Conservation (phyloP, 2,329 filamentous ascomycete genomes). For the Cryphonectria nitschkei region DNA sequence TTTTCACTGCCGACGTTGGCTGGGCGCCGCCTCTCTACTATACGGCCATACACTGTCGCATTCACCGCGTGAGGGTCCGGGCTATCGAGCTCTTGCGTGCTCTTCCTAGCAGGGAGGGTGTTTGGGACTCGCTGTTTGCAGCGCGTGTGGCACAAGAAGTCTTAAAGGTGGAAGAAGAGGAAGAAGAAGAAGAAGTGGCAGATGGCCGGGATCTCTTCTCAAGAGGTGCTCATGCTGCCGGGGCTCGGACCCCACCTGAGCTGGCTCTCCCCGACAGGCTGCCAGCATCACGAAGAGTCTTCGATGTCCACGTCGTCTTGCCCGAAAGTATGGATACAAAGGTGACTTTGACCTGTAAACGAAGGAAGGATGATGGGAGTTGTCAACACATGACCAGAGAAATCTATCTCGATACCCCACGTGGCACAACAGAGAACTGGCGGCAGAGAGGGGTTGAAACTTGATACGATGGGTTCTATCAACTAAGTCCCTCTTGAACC, state of each 20-base stretch:
- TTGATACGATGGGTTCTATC: not conserved
- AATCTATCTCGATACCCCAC: not conserved
- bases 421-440: not conserved
- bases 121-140: constrained; percentile 42
- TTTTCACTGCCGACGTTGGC: constrained; percentile 46
- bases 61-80: constrained; percentile 44
- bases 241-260: not conserved
- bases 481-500: not conserved
- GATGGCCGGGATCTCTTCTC: not conserved
- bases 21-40: constrained; percentile 51
- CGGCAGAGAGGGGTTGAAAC: not conserved
- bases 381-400: constrained; percentile 10
- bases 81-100: constrained; percentile 40
- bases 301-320: constrained; percentile 3
- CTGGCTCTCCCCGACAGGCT: not conserved
- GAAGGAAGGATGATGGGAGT: not conserved
- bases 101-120: constrained; percentile 42
- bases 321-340: not conserved
- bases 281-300: constrained; percentile 12
- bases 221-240: not conserved
- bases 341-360: constrained; percentile 6
- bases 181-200: not conserved
- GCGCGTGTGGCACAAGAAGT: constrained; percentile 8
- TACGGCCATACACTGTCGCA: constrained; percentile 50
- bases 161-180: not conserved